A percentile compares a stretch with the other conserved stretches of the same genome.
These are phyloP conservation scores for Calocybe gangraenosa DNA, from an alignment of 768 basidiomycete genomes.

Conservation along the genomic window DNA sequence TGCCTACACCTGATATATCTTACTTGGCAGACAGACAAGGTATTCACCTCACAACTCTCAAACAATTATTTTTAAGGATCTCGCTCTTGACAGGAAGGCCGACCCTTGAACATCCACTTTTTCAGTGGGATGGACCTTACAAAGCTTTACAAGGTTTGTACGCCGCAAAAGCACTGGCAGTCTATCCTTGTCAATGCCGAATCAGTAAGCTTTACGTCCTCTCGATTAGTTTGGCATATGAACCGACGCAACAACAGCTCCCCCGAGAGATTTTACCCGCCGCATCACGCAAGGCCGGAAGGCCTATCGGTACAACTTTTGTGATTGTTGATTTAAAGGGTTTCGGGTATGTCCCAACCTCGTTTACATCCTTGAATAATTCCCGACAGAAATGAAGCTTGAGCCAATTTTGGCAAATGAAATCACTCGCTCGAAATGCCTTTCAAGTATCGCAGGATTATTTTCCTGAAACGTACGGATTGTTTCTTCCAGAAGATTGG, in stretches of 20 bases:
- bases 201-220: constrained; percentile 28
- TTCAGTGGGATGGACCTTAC: constrained; percentile 58
- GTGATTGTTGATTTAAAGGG: constrained; percentile 70
- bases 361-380: background rate
- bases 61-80: background rate
- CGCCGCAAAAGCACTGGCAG: constrained; percentile 61
- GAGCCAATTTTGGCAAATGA: constrained; percentile 74
- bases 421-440: constrained; percentile 51
- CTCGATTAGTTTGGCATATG: background rate
- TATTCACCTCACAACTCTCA: constrained; percentile 15
- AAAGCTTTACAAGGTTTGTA: constrained; percentile 51
- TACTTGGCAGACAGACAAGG: constrained; percentile 72
- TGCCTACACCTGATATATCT: background rate
- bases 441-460: constrained; percentile 80
- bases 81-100: constrained; percentile 50
- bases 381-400: constrained; percentile 33
- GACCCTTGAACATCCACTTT: constrained; percentile 65
- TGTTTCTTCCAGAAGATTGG: background rate
- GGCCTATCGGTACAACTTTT: constrained; percentile 44
- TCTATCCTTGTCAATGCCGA: constrained; percentile 64
- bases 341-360: constrained; percentile 48
- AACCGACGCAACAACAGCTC: constrained; percentile 29
- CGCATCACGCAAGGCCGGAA: constrained; percentile 51
- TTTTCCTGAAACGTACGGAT: constrained; percentile 69
- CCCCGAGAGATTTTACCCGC: constrained; percentile 66